A percentile compares a stretch with the other conserved stretches of the same genome.
Evolutionary conservation across 352 stramenopile genomes (phyloP).

Genomic region (Globisporangium splendens): DNA sequence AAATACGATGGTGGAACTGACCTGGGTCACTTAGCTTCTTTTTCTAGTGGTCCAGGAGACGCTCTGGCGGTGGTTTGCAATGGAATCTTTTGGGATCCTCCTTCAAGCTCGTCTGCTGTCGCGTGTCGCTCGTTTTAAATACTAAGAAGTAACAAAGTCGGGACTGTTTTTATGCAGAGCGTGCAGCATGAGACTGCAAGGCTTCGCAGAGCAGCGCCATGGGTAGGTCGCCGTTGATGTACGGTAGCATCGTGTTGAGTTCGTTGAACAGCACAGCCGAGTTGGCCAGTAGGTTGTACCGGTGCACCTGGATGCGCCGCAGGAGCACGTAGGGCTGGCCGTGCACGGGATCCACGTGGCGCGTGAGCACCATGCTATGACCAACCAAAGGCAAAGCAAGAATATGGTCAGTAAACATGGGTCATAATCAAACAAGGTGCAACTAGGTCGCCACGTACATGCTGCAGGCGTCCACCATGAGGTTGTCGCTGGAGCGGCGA

Average conservation of each 20-base stretch:
- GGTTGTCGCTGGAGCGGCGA: slow-evolving; percentile 1
- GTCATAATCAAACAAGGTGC: neutral
- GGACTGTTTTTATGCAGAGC: neutral
- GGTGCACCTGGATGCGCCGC: slow-evolving; percentile 32
- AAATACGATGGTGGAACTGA: too few relatives aligned
- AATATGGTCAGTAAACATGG: too few relatives aligned
- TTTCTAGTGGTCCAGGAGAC: too few relatives aligned
- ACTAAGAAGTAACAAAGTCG: neutral
- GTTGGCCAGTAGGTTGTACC: slow-evolving; percentile 44
- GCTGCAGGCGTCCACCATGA: slow-evolving; percentile 17
- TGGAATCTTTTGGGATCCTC: too few relatives aligned
- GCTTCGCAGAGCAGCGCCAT: slow-evolving; percentile 39
- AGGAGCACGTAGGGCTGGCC: slow-evolving; percentile 29
- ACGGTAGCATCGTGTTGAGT: slow-evolving; percentile 31
- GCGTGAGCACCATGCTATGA: slow-evolving; percentile 19
- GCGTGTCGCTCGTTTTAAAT: neutral
- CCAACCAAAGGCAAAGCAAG: neutral
- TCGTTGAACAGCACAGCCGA: slow-evolving; percentile 35
- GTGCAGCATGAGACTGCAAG: slow-evolving; percentile 8
- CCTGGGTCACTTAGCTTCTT: too few relatives aligned
- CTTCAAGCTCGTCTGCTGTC: too few relatives aligned
- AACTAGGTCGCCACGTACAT: slow-evolving; percentile 10
- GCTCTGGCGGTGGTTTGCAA: too few relatives aligned
- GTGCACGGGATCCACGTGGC: slow-evolving; percentile 18
- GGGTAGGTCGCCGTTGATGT: slow-evolving; percentile 45